A percentile compares a stretch with the other conserved stretches of the same genome.
phyloP scores from a whole-genome alignment of 2,329 filamentous ascomycete genomes.

The Pseudocercospora ulei region DNA sequence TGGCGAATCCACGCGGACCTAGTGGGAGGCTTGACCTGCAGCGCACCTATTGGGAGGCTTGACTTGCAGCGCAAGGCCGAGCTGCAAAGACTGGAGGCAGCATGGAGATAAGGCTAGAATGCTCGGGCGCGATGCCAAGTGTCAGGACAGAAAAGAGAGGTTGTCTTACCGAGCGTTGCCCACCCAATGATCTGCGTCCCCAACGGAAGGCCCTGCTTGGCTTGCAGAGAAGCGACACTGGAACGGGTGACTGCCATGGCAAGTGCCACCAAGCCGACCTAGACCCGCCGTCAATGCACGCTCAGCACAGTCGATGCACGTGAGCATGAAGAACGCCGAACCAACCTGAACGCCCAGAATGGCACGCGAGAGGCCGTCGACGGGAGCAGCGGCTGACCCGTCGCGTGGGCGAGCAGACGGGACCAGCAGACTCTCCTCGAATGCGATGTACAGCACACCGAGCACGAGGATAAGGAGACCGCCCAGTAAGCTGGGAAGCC shows the following conservation, averaged over 20 bases:
- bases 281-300: conserved; percentile 13
- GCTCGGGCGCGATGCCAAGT: background rate
- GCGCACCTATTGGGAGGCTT: too few species aligned
- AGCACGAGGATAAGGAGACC: conserved; percentile 67
- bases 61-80: too few species aligned
- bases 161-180: conserved; percentile 56
- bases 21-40: too few species aligned
- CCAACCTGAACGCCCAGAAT: conserved; percentile 55
- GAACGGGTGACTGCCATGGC: conserved; percentile 79
- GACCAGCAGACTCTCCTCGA: conserved; percentile 56
- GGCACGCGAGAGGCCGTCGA: conserved; percentile 46
- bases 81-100: background rate
- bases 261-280: conserved; percentile 67
- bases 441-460: conserved; percentile 67
- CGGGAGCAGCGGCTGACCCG: conserved; percentile 27
- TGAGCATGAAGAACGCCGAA: background rate
- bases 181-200: conserved; percentile 85
- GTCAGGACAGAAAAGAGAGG: background rate
- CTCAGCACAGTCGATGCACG: conserved; percentile 34
- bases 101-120: too few species aligned
- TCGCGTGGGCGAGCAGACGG: conserved; percentile 34
- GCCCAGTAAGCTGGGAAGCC: conserved; percentile 53
- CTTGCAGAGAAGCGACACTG: conserved; percentile 73
- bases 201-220: conserved; percentile 70
- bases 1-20: too few species aligned